phyloP scores from a whole-genome alignment of 2,329 filamentous ascomycete species.

The Scolecobasidium constrictum region DNA sequence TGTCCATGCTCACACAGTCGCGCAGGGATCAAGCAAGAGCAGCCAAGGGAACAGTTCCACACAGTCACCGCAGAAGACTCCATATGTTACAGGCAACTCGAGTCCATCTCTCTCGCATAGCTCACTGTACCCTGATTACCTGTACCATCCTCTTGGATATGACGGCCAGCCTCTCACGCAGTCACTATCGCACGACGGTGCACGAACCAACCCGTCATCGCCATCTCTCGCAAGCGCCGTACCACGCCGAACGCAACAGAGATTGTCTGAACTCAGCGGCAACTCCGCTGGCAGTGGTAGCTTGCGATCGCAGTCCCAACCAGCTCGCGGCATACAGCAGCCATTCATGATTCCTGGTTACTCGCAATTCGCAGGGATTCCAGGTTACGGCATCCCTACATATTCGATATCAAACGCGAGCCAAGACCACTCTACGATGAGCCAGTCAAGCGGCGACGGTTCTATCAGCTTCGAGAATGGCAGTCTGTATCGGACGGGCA shows the following conservation, averaged over 20 bases:
- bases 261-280: slow-evolving; percentile 33
- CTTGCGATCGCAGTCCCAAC: slow-evolving; percentile 39
- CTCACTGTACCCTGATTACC: slow-evolving; percentile 11
- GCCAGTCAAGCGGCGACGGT: slow-evolving; percentile 11
- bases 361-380: slow-evolving; percentile 14
- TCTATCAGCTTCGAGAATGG: slow-evolving; percentile 1
- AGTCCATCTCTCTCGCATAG: slow-evolving; percentile 22
- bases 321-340: slow-evolving; percentile 31
- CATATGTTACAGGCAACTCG: slow-evolving; percentile 20
- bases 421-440: slow-evolving; percentile 3
- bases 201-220: slow-evolving; percentile 37
- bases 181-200: slow-evolving; percentile 29
- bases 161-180: slow-evolving; percentile 22
- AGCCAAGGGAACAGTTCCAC: slow-evolving; percentile 21
- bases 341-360: slow-evolving; percentile 29
- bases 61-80: slow-evolving; percentile 30
- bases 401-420: background rate
- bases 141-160: slow-evolving; percentile 16
- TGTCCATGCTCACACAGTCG: slow-evolving; percentile 15
- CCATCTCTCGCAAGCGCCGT: slow-evolving; percentile 33
- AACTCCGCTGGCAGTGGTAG: slow-evolving; percentile 22
- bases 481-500: slow-evolving; percentile 4
- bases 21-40: slow-evolving; percentile 9
- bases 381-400: background rate
- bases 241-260: slow-evolving; percentile 30